Conservation (phyloP, 1,284 basidiomycete genomes). For the Baeospora myosura region DNA sequence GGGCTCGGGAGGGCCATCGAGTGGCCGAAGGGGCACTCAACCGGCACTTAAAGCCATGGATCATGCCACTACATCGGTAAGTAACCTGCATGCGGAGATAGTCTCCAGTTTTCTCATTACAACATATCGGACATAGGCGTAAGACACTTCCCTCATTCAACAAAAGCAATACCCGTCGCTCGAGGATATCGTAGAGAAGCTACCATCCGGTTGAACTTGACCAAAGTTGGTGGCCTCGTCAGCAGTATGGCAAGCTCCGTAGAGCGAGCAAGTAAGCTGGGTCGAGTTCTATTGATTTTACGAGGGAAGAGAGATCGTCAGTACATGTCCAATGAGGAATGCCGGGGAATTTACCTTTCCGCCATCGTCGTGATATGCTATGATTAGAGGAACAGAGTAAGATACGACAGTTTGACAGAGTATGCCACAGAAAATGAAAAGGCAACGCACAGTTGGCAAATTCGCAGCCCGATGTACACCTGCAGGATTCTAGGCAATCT, state of each 20-base stretch:
- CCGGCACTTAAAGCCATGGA: no score
- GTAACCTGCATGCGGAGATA: no score
- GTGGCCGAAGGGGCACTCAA: no score
- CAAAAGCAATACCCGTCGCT: slow-evolving; percentile 5
- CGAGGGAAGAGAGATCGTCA: neutral
- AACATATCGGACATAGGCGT: no score
- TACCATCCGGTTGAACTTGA: slow-evolving; percentile 4
- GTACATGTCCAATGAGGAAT: neutral
- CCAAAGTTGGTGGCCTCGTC: slow-evolving; percentile 3
- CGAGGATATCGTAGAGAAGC: neutral
- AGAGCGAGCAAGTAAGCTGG: slow-evolving; percentile 6
- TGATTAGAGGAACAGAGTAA: slow-evolving; percentile 1
- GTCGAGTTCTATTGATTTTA: neutral
- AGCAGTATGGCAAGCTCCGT: neutral
- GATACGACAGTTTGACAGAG: no score
- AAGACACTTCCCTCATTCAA: no score
- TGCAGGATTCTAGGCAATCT: slow-evolving; percentile 40
- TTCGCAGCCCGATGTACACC: slow-evolving; percentile 28
- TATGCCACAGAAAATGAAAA: slow-evolving; percentile 1
- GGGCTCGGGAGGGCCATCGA: no score
- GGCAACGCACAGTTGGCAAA: slow-evolving; percentile 35
- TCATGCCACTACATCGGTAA: no score
- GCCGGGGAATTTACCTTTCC: neutral
- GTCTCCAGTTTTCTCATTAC: no score
- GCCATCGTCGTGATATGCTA: slow-evolving; percentile 35